phyloP scores from a whole-genome alignment of 768 basidiomycete genomes.

The Favolaschia claudopus region DNA sequence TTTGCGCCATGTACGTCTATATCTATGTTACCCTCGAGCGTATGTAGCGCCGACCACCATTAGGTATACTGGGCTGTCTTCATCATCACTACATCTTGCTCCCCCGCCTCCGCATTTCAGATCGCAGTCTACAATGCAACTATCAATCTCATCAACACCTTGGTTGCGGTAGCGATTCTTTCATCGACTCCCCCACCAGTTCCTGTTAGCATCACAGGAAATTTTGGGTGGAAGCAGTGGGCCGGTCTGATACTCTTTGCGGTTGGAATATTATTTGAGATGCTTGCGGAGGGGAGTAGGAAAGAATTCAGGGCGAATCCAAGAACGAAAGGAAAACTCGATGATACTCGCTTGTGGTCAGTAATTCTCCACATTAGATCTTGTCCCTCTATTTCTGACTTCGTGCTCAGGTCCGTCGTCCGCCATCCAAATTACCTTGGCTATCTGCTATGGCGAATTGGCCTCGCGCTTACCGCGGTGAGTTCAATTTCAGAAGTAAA shows the following conservation, averaged over 20 bases:
- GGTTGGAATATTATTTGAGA: slow-evolving; percentile 26
- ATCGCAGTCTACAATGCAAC: slow-evolving; percentile 24
- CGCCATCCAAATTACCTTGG: slow-evolving; percentile 36
- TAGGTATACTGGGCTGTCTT: slow-evolving; percentile 18
- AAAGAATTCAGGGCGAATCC: slow-evolving; percentile 33
- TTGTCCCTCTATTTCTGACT: no score
- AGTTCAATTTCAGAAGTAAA: neutral
- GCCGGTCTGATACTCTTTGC: slow-evolving; percentile 27
- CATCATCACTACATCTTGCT: slow-evolving; percentile 8
- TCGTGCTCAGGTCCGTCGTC: no score
- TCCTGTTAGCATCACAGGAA: slow-evolving; percentile 18
- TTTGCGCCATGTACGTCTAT: slow-evolving; percentile 17
- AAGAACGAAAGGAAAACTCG: slow-evolving; percentile 30
- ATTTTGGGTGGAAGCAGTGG: slow-evolving; percentile 25
- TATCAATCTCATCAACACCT: slow-evolving; percentile 27
- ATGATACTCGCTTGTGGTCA: slow-evolving; percentile 31
- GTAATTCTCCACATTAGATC: no score
- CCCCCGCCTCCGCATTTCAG: slow-evolving; percentile 2
- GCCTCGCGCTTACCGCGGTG: slow-evolving; percentile 28
- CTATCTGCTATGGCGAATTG: slow-evolving; percentile 31
- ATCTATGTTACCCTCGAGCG: neutral
- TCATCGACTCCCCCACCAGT: slow-evolving; percentile 14
- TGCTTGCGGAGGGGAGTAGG: slow-evolving; percentile 28
- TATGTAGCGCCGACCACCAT: neutral
- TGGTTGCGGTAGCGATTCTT: slow-evolving; percentile 27